A percentile compares a stretch with the other conserved stretches of the same genome.
phyloP scores from a whole-genome alignment of 192 early-diverging fungal species.

The Coemansia guatemalensis region DNA sequence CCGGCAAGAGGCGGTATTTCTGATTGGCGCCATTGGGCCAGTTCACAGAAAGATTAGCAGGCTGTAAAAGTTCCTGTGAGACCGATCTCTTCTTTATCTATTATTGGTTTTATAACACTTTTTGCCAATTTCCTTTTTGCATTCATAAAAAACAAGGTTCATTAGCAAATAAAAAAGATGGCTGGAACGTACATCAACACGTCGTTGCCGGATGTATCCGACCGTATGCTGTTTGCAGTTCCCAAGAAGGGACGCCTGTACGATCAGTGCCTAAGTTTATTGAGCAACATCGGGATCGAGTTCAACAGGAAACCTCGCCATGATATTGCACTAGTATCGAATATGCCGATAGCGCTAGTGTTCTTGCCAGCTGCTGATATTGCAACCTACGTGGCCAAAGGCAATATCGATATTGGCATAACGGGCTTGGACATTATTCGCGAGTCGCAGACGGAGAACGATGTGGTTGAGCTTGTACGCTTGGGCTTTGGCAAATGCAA shows the following conservation, averaged over 20 bases:
- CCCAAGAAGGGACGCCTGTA: conserved; percentile 98
- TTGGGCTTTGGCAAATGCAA: conserved; percentile 94
- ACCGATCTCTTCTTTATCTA: no score
- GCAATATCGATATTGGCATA: conserved; percentile 95
- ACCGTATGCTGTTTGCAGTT: conserved; percentile 90
- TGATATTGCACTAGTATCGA: conserved; percentile 94
- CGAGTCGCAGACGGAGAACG: conserved; percentile 74
- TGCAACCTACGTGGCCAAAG: conserved; percentile 91
- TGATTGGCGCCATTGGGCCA: no score
- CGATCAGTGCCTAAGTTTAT: conserved; percentile 80
- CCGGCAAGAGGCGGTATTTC: no score
- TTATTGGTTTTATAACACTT: background rate
- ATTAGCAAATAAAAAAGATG: conserved; percentile 9
- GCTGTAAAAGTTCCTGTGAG: no score
- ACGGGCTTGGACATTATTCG: conserved; percentile 95
- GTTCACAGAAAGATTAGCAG: no score
- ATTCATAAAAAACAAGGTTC: background rate
- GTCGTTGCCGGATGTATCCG: conserved; percentile 46
- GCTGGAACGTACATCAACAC: conserved; percentile 28
- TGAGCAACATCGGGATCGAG: conserved; percentile 91
- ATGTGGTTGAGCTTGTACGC: conserved; percentile 65
- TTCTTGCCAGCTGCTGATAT: conserved; percentile 97
- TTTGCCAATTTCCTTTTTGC: background rate
- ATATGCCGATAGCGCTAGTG: conserved; percentile 90
- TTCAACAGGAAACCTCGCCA: conserved; percentile 93